These are phyloP conservation scores for Ustilago curta DNA, from an alignment of 1,284 basidiomycete genomes.

Conservation along the genomic window DNA sequence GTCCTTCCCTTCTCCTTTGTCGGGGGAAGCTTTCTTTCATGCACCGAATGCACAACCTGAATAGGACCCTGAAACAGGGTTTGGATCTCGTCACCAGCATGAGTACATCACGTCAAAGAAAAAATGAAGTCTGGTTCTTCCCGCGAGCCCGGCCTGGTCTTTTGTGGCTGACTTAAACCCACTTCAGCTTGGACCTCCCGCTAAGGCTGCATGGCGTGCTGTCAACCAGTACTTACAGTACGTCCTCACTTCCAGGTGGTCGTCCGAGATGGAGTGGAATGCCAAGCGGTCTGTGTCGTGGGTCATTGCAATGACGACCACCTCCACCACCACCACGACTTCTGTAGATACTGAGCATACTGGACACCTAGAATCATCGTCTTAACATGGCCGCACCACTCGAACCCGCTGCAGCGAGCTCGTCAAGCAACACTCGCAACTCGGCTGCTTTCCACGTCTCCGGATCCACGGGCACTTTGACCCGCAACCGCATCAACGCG, in stretches of 20 bases:
- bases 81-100: constrained; percentile 13
- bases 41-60: not conserved
- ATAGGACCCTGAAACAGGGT: constrained; percentile 15
- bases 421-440: not conserved
- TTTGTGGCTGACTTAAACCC: not conserved
- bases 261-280: not conserved
- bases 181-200: constrained; percentile 1
- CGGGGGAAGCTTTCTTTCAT: constrained; percentile 2
- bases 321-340: not conserved
- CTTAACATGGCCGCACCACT: not conserved
- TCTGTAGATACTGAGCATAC: no score
- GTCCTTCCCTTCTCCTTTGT: no score
- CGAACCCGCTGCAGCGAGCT: not conserved
- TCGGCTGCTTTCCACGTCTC: constrained; percentile 14
- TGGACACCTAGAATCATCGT: not conserved
- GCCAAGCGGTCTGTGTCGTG: not conserved
- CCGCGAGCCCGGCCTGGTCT: not conserved
- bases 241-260: not conserved
- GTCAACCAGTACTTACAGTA: no score
- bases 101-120: constrained; percentile 22
- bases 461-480: constrained; percentile 16
- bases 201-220: not conserved
- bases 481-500: constrained; percentile 28
- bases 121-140: not conserved
- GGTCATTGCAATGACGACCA: no score